Conservation (phyloP, 345 rosid genomes). For the Lepidium aucheri region DNA sequence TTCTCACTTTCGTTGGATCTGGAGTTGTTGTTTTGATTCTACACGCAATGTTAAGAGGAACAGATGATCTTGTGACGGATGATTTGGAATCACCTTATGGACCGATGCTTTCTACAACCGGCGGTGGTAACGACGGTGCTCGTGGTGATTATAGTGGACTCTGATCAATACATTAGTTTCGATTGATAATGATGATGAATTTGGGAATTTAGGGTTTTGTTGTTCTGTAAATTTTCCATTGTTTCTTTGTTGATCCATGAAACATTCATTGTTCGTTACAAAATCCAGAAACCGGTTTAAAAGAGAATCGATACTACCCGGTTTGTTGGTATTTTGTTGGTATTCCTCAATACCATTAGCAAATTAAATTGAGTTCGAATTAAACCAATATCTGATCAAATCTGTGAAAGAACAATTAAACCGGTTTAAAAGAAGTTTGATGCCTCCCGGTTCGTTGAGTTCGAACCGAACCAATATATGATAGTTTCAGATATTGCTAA, state of each 20-base stretch:
- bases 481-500: too few relatives aligned
- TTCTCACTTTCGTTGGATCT: slow-evolving; percentile 30
- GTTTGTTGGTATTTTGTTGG: background rate
- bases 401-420: too few relatives aligned
- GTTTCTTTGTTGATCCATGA: background rate
- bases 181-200: background rate
- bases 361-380: background rate
- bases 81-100: slow-evolving; percentile 53
- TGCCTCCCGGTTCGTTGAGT: too few relatives aligned
- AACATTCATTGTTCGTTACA: background rate
- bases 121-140: slow-evolving; percentile 30
- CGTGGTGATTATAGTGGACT: slow-evolving; percentile 38
- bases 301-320: background rate
- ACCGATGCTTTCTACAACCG: slow-evolving; percentile 37
- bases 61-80: slow-evolving; percentile 59
- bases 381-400: background rate
- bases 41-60: slow-evolving; percentile 51
- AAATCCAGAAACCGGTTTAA: background rate
- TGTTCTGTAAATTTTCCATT: slow-evolving; percentile 10
- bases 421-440: too few relatives aligned
- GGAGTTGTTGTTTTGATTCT: slow-evolving; percentile 33
- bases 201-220: slow-evolving; percentile 11
- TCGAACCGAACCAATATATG: background rate
- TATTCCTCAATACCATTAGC: background rate
- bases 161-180: slow-evolving; percentile 1